Evolutionary conservation across 2,329 filamentous ascomycete genomes (phyloP).

Genomic region (Claviceps paspali): DNA sequence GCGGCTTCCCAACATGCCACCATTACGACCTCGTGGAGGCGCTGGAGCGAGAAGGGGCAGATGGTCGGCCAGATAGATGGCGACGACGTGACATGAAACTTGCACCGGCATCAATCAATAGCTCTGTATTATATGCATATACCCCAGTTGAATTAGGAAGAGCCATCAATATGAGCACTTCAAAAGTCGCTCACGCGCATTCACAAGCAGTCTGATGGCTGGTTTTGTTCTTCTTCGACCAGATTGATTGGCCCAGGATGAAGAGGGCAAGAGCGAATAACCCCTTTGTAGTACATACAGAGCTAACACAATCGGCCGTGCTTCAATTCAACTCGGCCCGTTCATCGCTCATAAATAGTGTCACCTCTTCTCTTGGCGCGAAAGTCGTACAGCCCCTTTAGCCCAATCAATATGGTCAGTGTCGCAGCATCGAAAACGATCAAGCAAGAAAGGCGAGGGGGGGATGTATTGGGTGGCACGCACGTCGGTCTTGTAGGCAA

Average conservation of each 20-base stretch:
- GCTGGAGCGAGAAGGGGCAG: slow-evolving; percentile 11
- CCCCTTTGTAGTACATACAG: slow-evolving; percentile 29
- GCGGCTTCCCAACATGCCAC: slow-evolving; percentile 36
- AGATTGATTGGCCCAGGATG: no score
- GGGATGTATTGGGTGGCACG: slow-evolving; percentile 26
- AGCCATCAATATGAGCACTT: not conserved
- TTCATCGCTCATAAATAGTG: slow-evolving; percentile 62
- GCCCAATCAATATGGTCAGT: slow-evolving; percentile 9
- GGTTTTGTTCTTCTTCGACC: slow-evolving; percentile 10
- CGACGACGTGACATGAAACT: not conserved
- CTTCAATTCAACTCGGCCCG: slow-evolving; percentile 3
- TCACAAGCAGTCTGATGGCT: not conserved
- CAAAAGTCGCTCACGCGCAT: not conserved
- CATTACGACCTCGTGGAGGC: slow-evolving; percentile 14
- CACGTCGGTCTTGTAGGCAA: slow-evolving; percentile 75
- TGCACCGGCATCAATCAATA: not conserved
- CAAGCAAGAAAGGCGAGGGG: not conserved
- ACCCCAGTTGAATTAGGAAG: slow-evolving; percentile 8
- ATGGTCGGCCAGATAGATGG: slow-evolving; percentile 11
- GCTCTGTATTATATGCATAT: slow-evolving; percentile 9
- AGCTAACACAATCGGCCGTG: slow-evolving; percentile 7
- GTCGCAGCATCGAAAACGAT: not conserved
- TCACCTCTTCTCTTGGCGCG: slow-evolving; percentile 83
- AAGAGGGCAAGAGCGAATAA: no score
- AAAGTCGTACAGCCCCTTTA: slow-evolving; percentile 71